These are phyloP conservation scores for Rhododendron mucronatum DNA, from an alignment of 148 eudicot species.

Conservation along the genomic window DNA sequence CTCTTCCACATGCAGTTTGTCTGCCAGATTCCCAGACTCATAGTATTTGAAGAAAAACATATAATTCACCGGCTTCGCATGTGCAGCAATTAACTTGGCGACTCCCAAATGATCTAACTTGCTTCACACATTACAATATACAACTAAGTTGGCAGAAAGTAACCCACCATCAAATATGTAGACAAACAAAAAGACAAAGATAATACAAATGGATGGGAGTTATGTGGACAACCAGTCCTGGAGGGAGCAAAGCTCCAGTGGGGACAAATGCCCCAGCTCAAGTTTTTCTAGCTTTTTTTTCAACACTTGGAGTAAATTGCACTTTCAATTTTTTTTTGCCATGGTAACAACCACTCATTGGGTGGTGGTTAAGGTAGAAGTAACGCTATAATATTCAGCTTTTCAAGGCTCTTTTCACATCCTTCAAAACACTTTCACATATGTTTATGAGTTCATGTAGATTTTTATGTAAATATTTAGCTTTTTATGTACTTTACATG, in stretches of 20 bases:
- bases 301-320: neutral
- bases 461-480: neutral
- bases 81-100: conserved; percentile 76
- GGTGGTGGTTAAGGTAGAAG: neutral
- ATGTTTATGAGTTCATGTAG: neutral
- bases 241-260: neutral
- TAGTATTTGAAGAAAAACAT: conserved; percentile 83
- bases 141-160: conserved; percentile 10
- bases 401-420: neutral
- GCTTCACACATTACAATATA: conserved; percentile 48
- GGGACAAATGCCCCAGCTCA: neutral
- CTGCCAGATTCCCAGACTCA: conserved; percentile 66
- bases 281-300: neutral
- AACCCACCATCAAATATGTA: neutral
- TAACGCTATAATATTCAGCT: neutral
- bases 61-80: conserved; percentile 91
- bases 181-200: neutral
- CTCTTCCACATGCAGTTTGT: conserved; percentile 83
- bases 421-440: neutral
- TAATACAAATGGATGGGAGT: neutral
- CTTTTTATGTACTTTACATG: neutral
- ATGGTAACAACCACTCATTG: neutral
- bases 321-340: neutral
- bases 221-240: neutral
- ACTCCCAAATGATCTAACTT: conserved; percentile 84